Conservation (phyloP, 1,284 basidiomycete species). For the Pseudozyma flocculosa region DNA sequence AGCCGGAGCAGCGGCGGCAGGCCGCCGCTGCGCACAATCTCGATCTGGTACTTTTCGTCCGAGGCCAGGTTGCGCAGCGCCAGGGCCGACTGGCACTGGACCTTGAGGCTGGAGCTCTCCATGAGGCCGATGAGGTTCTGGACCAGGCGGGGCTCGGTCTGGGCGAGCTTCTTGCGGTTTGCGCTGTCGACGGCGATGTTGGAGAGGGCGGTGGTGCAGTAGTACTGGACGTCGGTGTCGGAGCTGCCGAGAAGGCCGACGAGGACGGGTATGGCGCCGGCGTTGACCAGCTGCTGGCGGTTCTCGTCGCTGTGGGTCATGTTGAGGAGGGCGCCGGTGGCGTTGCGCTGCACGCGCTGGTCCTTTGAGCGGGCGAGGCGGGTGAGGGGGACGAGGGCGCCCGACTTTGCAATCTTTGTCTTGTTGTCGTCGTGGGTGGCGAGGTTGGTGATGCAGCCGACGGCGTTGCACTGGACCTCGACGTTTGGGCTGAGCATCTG, state of each 20-base stretch:
- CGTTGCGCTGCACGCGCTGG: conserved; percentile 98
- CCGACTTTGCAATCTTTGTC: conserved; percentile 99
- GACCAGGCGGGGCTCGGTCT: conserved; percentile 91
- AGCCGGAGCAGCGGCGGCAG: conserved; percentile 88
- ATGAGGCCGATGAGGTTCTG: conserved; percentile 91
- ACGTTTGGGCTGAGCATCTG: conserved; percentile 99
- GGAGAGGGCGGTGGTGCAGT: conserved; percentile 96
- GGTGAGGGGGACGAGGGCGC: conserved; percentile 93
- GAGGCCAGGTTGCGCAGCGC: conserved; percentile 95
- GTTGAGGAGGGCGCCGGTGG: conserved; percentile 94
- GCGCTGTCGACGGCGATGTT: conserved; percentile 74
- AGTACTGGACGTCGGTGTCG: conserved; percentile 99
- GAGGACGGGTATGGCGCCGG: conserved; percentile 95
- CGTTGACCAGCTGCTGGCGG: conserved; percentile 95
- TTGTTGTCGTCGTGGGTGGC: conserved; percentile 99
- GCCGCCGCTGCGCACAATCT: conserved; percentile 95
- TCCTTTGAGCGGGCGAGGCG: conserved; percentile 96
- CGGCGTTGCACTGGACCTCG: conserved; percentile 99
- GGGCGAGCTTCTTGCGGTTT: conserved; percentile 93
- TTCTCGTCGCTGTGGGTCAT: conserved; percentile 99
- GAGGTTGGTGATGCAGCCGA: conserved; percentile 97
- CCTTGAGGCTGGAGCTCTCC: conserved; percentile 96
- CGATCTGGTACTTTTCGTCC: conserved; percentile 98
- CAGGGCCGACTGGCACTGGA: conserved; percentile 96
- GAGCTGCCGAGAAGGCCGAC: conserved; percentile 93